A percentile compares a stretch with the other conserved stretches of the same genome.
Conservation (phyloP, 495 filamentous ascomycete genomes). For the Hypoxylon fragiforme region DNA sequence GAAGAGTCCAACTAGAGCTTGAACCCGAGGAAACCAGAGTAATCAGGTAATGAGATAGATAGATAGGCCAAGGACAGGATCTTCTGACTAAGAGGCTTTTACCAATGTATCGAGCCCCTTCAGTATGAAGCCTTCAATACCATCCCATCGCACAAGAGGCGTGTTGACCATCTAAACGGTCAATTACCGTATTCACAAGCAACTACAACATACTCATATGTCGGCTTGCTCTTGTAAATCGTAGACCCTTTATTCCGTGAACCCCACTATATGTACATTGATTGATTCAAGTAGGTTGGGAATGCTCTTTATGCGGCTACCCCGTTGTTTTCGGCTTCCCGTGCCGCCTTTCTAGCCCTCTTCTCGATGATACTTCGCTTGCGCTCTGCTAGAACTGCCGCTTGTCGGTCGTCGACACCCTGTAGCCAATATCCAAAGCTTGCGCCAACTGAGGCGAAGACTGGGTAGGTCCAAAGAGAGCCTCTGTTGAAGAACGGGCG, state of each 20-base stretch:
- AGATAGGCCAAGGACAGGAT: not conserved
- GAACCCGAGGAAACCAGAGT: conserved; percentile 18
- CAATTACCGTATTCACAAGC: conserved; percentile 1
- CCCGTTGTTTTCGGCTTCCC: conserved; percentile 48
- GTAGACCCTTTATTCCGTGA: conserved; percentile 8
- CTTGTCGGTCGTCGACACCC: conserved; percentile 79
- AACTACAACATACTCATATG: conserved; percentile 12
- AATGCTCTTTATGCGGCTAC: conserved; percentile 27
- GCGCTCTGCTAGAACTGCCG: conserved; percentile 72
- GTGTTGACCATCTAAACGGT: conserved; percentile 4
- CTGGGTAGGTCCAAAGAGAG: conserved; percentile 86
- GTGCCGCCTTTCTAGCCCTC: conserved; percentile 72
- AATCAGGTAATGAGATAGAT: conserved; percentile 13
- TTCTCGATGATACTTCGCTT: conserved; percentile 83
- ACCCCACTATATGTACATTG: conserved; percentile 25
- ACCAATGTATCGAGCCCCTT: conserved; percentile 3
- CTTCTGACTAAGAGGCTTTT: conserved; percentile 1
- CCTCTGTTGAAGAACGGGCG: conserved; percentile 81
- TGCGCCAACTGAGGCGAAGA: conserved; percentile 81
- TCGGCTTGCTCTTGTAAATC: conserved; percentile 9
- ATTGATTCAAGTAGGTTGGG: conserved; percentile 15
- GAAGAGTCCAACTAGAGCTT: conserved; percentile 50
- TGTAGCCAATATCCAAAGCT: conserved; percentile 96
- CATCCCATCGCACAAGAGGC: too few species aligned
- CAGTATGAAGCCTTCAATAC: too few species aligned